Base-by-base conservation (phyloP, 2,329 filamentous ascomycete species). In the Pestalotiopsis sp. region DNA sequence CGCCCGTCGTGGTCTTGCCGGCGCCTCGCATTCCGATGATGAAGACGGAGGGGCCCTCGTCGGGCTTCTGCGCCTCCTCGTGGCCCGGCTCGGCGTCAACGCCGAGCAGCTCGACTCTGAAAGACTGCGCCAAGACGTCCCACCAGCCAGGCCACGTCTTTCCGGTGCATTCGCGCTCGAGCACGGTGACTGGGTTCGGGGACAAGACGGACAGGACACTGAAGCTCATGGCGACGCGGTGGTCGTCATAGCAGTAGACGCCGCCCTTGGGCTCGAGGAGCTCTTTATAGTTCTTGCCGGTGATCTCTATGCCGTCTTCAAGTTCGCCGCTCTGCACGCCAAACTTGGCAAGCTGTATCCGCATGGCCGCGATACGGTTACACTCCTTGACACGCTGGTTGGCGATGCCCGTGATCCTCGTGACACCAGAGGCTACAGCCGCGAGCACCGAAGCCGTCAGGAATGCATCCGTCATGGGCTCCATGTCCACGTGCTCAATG, bases 121-220 rank as follows among this genome's bases (percentile, higher is more conserved):
- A 99, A 14, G 89, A 87, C 72, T 92, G 89, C 24, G 91, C 90
- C 67, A 98, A 81, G 20, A 91, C 89, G 79, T 99, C 96, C 96
- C 96, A 99, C 94, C 96, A 99, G 10, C 95, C 96, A 0, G 96
- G 96, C 96, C 96, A 99, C 2, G 96, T 99, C 85, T 99, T 99
- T 55, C 92, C 94, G 2, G 94, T 93, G 77, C 96, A 99, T 75
- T 97, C 94, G 69, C 94, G 92, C 78, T 99, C 96, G 2, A 93
- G 86, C 64, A 99, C 89, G 17, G 97, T 81, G 0, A 94, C 91
- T 0, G 93, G 87, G 7, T 88, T 80, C 1, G 92, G 91, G 0
- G 92, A 87, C 38, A 91, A 88, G 20, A 93, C 82, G 13, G 94
- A 89, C 17, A 99, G 84, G 6, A 99, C 94, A 72, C 94, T 96